Conservation (phyloP, 305 asterid species). For the Salvia sclarea region DNA sequence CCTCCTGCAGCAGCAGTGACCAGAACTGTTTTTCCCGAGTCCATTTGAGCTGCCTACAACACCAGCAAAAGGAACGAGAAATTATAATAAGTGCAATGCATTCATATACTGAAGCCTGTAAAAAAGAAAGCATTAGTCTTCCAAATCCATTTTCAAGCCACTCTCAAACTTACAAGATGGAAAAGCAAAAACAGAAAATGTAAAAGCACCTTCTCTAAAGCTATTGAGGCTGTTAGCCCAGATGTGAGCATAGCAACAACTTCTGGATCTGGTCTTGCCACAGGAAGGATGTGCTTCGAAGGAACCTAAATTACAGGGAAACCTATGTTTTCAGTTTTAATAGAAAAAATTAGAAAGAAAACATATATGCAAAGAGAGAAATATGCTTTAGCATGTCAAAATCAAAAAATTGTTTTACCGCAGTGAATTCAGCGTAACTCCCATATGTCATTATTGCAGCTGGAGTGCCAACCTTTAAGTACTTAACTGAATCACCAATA, state of each 20-base stretch:
- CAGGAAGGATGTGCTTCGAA: constrained; percentile 87
- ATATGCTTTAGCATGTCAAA: constrained; percentile 5
- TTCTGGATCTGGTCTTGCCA: constrained; percentile 94
- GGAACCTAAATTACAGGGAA: constrained; percentile 56
- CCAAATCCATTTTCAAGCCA: constrained; percentile 20
- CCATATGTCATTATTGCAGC: constrained; percentile 97
- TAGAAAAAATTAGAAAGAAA: constrained; percentile 14
- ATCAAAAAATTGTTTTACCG: constrained; percentile 45
- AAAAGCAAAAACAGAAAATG: constrained; percentile 27
- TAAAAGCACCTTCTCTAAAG: constrained; percentile 78
- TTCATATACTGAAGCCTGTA: constrained; percentile 4
- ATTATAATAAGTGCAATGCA: constrained; percentile 1
- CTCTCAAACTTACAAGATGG: neutral
- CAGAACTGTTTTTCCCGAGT: constrained; percentile 77
- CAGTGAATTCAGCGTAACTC: constrained; percentile 80
- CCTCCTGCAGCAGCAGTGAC: constrained; percentile 99
- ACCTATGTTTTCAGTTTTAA: constrained; percentile 19
- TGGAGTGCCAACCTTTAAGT: constrained; percentile 84
- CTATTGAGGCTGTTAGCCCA: constrained; percentile 93
- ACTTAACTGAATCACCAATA: constrained; percentile 77
- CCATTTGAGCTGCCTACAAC: constrained; percentile 85
- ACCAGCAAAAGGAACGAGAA: constrained; percentile 32
- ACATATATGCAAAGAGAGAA: constrained; percentile 8
- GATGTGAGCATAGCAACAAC: constrained; percentile 99
- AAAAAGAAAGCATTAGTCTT: constrained; percentile 10